A percentile compares a stretch with the other conserved stretches of the same genome.
phyloP scores from a whole-genome alignment of 148 eudicot species.

The Fagopyrum esculentum region DNA sequence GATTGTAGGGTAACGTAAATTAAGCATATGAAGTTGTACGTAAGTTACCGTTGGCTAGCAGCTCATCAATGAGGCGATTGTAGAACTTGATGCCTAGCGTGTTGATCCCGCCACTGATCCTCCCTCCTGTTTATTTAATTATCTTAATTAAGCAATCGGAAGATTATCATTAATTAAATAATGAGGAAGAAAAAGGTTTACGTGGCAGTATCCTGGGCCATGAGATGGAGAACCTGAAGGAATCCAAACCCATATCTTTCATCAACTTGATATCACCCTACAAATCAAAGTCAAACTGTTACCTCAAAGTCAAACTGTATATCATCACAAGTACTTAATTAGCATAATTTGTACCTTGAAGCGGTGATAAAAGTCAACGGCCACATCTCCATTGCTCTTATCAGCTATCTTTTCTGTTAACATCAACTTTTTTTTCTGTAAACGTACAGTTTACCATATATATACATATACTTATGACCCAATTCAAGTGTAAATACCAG shows the following conservation, averaged over 20 bases:
- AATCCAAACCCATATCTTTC: conserved; percentile 16
- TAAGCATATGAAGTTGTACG: too few relatives aligned
- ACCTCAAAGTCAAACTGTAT: too few relatives aligned
- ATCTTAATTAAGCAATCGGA: neutral
- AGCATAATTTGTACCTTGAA: conserved; percentile 17
- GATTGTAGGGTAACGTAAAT: too few relatives aligned
- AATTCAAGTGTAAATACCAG: neutral
- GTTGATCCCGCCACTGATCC: conserved; percentile 11
- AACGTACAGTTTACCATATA: too few relatives aligned
- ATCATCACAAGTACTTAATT: too few relatives aligned
- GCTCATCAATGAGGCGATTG: conserved; percentile 10
- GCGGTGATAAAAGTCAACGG: conserved; percentile 20
- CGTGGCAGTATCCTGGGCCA: conserved; percentile 19
- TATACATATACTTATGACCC: too few relatives aligned
- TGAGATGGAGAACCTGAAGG: conserved; percentile 20
- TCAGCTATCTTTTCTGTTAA: conserved; percentile 17
- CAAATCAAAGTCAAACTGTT: neutral
- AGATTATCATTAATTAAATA: neutral
- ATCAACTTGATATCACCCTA: conserved; percentile 14
- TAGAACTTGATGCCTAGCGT: conserved; percentile 14
- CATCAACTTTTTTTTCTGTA: neutral
- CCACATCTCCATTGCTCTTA: conserved; percentile 18
- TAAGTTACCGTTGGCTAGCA: conserved; percentile 10
- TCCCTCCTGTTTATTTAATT: conserved; percentile 2
- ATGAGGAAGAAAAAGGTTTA: neutral